Base-by-base conservation (phyloP, 768 basidiomycete species). In the Boletus vermiculosoides region DNA sequence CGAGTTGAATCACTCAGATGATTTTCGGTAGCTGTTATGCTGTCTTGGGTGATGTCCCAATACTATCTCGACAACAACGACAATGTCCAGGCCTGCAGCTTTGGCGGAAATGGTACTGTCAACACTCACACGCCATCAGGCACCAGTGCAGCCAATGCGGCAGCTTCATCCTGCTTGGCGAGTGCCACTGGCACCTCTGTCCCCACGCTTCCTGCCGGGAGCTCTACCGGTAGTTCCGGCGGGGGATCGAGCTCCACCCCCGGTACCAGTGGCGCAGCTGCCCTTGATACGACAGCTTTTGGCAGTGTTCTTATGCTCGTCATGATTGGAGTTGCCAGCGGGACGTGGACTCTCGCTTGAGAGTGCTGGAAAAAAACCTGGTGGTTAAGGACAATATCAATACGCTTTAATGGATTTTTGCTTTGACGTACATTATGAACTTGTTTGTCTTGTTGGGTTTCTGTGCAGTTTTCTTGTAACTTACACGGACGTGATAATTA, bases 91-190 rank as follows among this genome's bases (percentile, higher is more conserved):
- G 78, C 90, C 9, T 96, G 94, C 74, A 83, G 80, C 75, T 96
- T 97, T 68, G 71, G 72, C 51, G 92, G 94, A 9, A 97, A 97
- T 67, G 94, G 86, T 6, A 92, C 90, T 16, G 77, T 92, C 60
- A 90, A 90, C 64, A 12, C 75, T 16, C 67, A 66, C 4, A 82
- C 83, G 16, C 79, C 87, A 31, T 68, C 86, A 8, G 66, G 71
- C 46, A 74, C 73, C 16, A 73, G 78, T 11, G 77, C 78, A 30
- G 82, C 83, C 41, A 76, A 76, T 55, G 73, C 83, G 37, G 87
- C 81, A 40, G 86, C 81, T 23, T 80, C 75, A 52, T 86, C 88
- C 15, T 93, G 90, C 66, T 72, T 91, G 53, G 69, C 88, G 20
- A 85, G 78, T 66, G 81, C 87, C 16, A 70, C 75, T 15, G 80